Conservation (phyloP, 2,329 filamentous ascomycete genomes). For the Penicillium verrucosum region DNA sequence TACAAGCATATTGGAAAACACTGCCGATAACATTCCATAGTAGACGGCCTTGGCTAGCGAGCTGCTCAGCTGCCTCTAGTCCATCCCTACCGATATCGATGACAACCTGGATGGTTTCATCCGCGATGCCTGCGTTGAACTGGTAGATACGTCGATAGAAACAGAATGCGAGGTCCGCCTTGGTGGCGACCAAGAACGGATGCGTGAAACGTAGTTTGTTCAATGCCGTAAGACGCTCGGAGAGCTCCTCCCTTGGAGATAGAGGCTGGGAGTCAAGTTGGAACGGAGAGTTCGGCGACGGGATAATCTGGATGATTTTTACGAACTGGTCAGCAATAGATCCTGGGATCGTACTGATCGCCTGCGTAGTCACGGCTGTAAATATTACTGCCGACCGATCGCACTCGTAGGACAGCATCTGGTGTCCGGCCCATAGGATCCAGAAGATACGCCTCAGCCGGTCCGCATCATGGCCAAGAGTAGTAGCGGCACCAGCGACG, state of each 20-base stretch:
- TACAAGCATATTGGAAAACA: conserved; percentile 32
- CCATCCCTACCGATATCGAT: conserved; percentile 24
- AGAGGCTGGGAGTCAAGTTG: conserved; percentile 13
- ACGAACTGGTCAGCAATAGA: conserved; percentile 32
- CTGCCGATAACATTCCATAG: conserved; percentile 34
- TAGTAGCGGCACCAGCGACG: too few species aligned
- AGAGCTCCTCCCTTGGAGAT: conserved; percentile 22
- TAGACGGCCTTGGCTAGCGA: conserved; percentile 22
- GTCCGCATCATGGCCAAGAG: too few species aligned
- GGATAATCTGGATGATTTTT: conserved; percentile 27
- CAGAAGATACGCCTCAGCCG: too few species aligned
- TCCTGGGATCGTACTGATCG: not conserved
- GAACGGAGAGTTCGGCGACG: conserved; percentile 26
- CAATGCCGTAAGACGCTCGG: conserved; percentile 24
- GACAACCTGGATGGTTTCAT: conserved; percentile 21
- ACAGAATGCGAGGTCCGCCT: conserved; percentile 31
- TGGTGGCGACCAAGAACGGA: conserved; percentile 30
- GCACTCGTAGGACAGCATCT: too few species aligned
- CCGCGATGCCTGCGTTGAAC: conserved; percentile 21
- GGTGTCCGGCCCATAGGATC: too few species aligned
- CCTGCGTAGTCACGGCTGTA: too few species aligned
- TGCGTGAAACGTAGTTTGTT: conserved; percentile 16
- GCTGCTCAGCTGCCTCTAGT: conserved; percentile 24
- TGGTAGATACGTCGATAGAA: conserved; percentile 35
- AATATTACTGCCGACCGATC: too few species aligned